Evolutionary conservation across 768 basidiomycete genomes (phyloP).

Genomic region (Strobilomyces confusus): DNA sequence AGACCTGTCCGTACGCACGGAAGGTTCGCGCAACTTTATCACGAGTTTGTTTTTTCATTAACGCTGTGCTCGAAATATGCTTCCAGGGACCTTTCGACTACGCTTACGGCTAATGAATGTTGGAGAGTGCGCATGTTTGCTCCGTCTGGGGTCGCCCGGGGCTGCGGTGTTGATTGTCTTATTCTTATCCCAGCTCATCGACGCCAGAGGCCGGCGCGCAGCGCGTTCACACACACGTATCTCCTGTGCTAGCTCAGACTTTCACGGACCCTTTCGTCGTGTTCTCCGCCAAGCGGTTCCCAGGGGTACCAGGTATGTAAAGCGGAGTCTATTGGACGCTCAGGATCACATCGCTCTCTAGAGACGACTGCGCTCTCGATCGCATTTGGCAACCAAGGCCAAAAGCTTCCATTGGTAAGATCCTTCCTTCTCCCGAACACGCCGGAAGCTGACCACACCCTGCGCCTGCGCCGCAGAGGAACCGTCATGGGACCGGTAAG

Average conservation of each 20-base stretch:
- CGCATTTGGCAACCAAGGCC: conserved; percentile 85
- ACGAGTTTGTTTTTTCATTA: conserved; percentile 21
- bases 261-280: conserved; percentile 84
- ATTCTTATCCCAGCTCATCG: conserved; percentile 48
- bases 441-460: conserved; percentile 21
- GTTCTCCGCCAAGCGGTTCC: conserved; percentile 91
- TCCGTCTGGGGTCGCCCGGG: conserved; percentile 10
- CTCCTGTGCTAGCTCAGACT: conserved; percentile 78
- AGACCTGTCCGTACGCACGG: conserved; percentile 89
- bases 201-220: conserved; percentile 67
- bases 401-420: conserved; percentile 81
- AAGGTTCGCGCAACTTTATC: conserved; percentile 53
- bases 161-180: conserved; percentile 21
- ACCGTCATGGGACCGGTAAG: conserved; percentile 73
- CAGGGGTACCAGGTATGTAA: conserved; percentile 80
- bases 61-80: conserved; percentile 16
- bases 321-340: conserved; percentile 10
- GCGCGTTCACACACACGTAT: conserved; percentile 61
- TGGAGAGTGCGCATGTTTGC: conserved; percentile 67
- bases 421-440: conserved; percentile 23
- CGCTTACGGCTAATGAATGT: conserved; percentile 87
- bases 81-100: conserved; percentile 75
- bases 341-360: conserved; percentile 30
- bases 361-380: conserved; percentile 89
- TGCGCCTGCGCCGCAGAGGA: conserved; percentile 49